Evolutionary conservation across 148 eudicot genomes (phyloP), one percentile per base, ranked within the genome.

Genomic region (Drosera capensis): DNA sequence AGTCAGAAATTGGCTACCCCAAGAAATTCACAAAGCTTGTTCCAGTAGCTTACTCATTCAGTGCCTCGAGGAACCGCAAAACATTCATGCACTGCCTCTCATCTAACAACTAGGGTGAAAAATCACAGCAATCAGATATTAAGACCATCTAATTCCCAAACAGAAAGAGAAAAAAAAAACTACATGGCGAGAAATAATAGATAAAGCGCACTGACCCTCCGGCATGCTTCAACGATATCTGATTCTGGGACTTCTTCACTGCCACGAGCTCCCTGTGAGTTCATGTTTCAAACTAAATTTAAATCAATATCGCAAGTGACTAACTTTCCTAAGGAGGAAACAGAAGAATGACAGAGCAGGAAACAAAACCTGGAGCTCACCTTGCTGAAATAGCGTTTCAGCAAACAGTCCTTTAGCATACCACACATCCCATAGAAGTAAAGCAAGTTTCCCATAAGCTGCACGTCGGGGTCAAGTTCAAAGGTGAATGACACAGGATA

Each of bases 331-430:
- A 49, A 29, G 37, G 13, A 13, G 30, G 47, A 25, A 54, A 8
- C 55, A 17, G 29, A 35, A 23, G n/a, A 36, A 61, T 20, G 40
- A 37, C 23, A 40, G 35, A 25, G 19, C 3, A 25, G 40, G 40
- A 7, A 40, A 44, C 37, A 43, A 16, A 26, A 21, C 22, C 5
- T 43, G 59, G 45, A 51, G 20, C 14, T 15, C 67, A 92, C 99
- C 95, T 92, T 72, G 78, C 99, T 79, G 70, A 85, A 92, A 58
- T 85, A 92, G 47, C 99, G 93, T 26, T 72, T 71, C 45, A 92
- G 82, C 60, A 92, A 69, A 56, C 71, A 72, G 43, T 92, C 99
- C 67, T 85, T 92, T 51, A 92, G 62, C 64, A 85, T 58, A 60
- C 75, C 62, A 65, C 90, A 92, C 72, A 72, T 81, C 51, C 94